Conservation (phyloP, 2,329 filamentous ascomycete genomes). For the Fusarium succisae region DNA sequence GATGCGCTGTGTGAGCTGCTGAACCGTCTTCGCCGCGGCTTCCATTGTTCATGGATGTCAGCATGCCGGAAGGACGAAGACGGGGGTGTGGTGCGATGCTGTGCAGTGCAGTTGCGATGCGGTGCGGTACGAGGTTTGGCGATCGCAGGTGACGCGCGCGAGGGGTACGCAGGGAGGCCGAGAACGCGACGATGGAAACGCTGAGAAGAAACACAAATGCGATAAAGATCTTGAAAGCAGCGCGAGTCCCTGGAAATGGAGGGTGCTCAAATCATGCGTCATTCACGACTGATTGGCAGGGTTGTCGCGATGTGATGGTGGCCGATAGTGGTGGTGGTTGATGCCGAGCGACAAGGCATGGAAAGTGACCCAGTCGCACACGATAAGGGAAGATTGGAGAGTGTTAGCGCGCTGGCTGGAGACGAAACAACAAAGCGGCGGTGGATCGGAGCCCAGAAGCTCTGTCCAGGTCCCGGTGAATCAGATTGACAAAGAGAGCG, state of each 20-base stretch:
- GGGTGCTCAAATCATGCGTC: neutral
- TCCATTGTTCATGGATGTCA: slow-evolving; percentile 61
- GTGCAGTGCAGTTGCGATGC: slow-evolving; percentile 2
- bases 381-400: slow-evolving; percentile 22
- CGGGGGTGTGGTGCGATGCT: slow-evolving; percentile 35
- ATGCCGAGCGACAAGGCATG: slow-evolving; percentile 31
- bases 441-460: slow-evolving; percentile 41
- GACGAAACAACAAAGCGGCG: slow-evolving; percentile 18
- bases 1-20: slow-evolving; percentile 61
- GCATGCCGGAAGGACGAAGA: slow-evolving; percentile 48
- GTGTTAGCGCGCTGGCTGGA: slow-evolving; percentile 20
- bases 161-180: slow-evolving; percentile 32
- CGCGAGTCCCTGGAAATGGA: slow-evolving; percentile 6
- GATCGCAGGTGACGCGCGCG: slow-evolving; percentile 38
- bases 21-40: slow-evolving; percentile 66
- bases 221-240: neutral
- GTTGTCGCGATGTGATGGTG: slow-evolving; percentile 29
- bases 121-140: slow-evolving; percentile 23
- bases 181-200: slow-evolving; percentile 32
- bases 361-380: slow-evolving; percentile 22
- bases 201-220: neutral
- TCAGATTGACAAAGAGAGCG: slow-evolving; percentile 22
- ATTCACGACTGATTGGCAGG: slow-evolving; percentile 15
- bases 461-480: slow-evolving; percentile 23
- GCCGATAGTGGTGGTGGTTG: slow-evolving; percentile 25